Conservation (phyloP, 768 basidiomycete species). For the Mycena metata region DNA sequence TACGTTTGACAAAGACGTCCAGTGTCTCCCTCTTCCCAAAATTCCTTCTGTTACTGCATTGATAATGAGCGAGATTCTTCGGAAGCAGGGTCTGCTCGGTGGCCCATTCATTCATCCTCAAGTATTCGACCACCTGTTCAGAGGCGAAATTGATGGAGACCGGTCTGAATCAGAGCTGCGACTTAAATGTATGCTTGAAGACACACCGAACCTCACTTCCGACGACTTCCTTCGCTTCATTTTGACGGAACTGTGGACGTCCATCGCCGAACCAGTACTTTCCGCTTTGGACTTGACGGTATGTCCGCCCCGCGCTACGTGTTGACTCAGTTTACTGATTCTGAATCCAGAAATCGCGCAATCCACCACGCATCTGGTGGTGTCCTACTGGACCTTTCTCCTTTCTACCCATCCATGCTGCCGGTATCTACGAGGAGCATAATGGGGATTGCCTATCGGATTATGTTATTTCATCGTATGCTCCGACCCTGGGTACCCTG, state of each 20-base stretch:
- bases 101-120: too few relatives aligned
- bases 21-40: neutral
- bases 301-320: neutral
- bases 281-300: neutral
- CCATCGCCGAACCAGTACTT: neutral
- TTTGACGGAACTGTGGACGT: neutral
- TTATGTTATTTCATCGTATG: constrained; percentile 38
- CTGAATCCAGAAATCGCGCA: neutral
- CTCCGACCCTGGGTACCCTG: constrained; percentile 34
- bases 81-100: too few relatives aligned
- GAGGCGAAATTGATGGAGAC: too few relatives aligned
- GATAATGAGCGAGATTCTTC: neutral
- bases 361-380: constrained; percentile 5
- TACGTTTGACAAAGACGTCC: neutral
- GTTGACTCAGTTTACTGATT: neutral
- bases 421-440: constrained; percentile 24
- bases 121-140: too few relatives aligned
- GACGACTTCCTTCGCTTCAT: neutral
- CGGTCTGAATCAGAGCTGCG: neutral
- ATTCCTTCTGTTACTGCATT: neutral
- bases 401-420: constrained; percentile 37
- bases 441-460: constrained; percentile 16
- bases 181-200: neutral
- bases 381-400: constrained; percentile 8
- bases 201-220: neutral